These are phyloP conservation scores for Aspergillus versicolor DNA, from an alignment of 2,329 filamentous ascomycete species.

Conservation along the genomic window DNA sequence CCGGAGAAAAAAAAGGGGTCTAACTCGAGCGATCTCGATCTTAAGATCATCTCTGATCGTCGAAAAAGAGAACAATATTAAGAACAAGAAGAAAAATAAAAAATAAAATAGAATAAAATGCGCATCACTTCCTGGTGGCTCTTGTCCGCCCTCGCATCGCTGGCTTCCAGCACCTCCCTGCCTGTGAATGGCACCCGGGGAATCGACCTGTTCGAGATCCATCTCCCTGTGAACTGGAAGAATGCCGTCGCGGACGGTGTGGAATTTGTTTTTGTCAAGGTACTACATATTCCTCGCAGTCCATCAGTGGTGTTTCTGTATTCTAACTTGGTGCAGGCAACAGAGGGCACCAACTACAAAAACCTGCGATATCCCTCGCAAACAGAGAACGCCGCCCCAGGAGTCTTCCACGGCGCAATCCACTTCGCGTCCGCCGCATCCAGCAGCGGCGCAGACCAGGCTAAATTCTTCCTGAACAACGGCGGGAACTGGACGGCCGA, in stretches of 20 bases:
- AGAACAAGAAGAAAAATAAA: too few species aligned
- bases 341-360: neutral
- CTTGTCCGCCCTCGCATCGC: too few species aligned
- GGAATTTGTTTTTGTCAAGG: slow-evolving; percentile 10
- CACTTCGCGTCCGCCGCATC: slow-evolving; percentile 10
- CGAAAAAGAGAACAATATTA: too few species aligned
- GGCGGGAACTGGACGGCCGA: slow-evolving; percentile 13
- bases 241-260: neutral
- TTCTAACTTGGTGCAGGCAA: neutral
- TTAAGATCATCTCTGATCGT: too few species aligned
- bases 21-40: too few species aligned
- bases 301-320: neutral
- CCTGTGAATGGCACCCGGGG: neutral
- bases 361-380: slow-evolving; percentile 5
- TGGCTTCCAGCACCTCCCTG: too few species aligned
- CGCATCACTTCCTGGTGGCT: too few species aligned
- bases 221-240: slow-evolving; percentile 6
- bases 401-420: slow-evolving; percentile 7
- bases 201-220: slow-evolving; percentile 9
- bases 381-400: neutral
- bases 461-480: slow-evolving; percentile 9
- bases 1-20: too few species aligned
- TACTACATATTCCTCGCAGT: neutral
- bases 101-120: too few species aligned
- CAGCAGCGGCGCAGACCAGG: slow-evolving; percentile 13